A percentile compares a stretch with the other conserved stretches of the same genome.
Evolutionary conservation across 1,284 basidiomycete species (phyloP).

Genomic region (Cryptococcus sp.): DNA sequence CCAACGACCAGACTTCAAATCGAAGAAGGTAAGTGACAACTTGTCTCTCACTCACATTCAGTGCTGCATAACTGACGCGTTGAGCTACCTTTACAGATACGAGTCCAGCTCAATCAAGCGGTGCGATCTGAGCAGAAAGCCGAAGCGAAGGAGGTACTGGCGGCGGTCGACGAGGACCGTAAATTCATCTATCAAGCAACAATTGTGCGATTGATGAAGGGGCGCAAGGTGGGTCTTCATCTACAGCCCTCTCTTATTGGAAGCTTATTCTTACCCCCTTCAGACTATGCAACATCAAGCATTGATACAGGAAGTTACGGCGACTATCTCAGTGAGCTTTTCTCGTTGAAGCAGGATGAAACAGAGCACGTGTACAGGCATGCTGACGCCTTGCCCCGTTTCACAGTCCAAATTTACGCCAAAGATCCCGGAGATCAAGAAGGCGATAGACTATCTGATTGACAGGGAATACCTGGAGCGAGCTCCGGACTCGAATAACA

Average conservation of each 20-base stretch:
- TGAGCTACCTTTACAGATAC: conserved; percentile 57
- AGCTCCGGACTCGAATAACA: conserved; percentile 64
- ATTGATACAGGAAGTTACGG: conserved; percentile 91
- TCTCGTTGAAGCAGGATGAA: too few relatives aligned
- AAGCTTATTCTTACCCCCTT: not conserved
- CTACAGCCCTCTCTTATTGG: conserved; percentile 4
- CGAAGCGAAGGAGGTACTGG: conserved; percentile 86
- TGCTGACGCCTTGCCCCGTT: not conserved
- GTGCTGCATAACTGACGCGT: not conserved
- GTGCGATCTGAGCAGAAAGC: conserved; percentile 94
- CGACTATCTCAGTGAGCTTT: conserved; percentile 80
- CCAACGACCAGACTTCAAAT: conserved; percentile 74
- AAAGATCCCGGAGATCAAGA: conserved; percentile 50
- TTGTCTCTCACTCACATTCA: not conserved
- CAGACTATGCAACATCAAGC: conserved; percentile 95
- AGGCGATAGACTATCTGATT: conserved; percentile 95
- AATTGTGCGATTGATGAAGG: conserved; percentile 98
- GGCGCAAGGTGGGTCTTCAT: conserved; percentile 62
- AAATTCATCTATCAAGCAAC: conserved; percentile 97
- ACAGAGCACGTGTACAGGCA: conserved; percentile 28
- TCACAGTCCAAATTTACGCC: conserved; percentile 43
- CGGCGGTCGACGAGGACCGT: conserved; percentile 95
- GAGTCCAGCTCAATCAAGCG: conserved; percentile 89
- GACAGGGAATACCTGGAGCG: conserved; percentile 99
- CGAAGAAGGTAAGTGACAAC: conserved; percentile 67